These are phyloP conservation scores for Nicotiana tomentosiformis DNA, from an alignment of 257 asterid genomes.

Conservation along the genomic window DNA sequence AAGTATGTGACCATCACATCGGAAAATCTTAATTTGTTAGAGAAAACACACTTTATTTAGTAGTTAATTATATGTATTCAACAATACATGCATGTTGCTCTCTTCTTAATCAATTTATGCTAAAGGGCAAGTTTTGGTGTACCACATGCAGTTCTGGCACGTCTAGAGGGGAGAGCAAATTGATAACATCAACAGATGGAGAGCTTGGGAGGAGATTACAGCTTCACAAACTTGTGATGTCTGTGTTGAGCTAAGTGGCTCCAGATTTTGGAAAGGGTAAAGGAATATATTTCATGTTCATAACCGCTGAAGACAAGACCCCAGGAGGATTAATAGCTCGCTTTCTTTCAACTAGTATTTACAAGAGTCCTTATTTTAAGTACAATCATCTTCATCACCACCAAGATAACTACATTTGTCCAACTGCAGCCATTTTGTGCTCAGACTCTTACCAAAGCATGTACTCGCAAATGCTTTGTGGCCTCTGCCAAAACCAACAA, in stretches of 20 bases:
- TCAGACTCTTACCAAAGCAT: not conserved
- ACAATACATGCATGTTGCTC: too few relatives aligned
- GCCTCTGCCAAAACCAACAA: not conserved
- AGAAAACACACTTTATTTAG: too few relatives aligned
- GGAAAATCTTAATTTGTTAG: too few relatives aligned
- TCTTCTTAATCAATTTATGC: not conserved
- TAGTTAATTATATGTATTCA: too few relatives aligned
- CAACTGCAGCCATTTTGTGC: not conserved
- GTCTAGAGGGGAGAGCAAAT: not conserved
- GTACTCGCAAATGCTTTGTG: not conserved
- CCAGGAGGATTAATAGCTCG: not conserved
- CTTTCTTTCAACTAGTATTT: not conserved
- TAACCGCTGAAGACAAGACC: not conserved
- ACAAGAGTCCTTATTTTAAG: not conserved
- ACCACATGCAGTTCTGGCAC: not conserved
- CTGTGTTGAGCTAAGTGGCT: not conserved
- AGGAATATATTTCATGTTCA: not conserved
- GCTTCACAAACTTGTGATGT: not conserved
- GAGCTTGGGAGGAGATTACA: not conserved
- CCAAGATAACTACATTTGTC: not conserved
- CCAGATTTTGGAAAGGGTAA: not conserved
- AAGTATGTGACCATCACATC: too few relatives aligned
- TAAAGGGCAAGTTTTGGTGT: not conserved
- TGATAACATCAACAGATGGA: not conserved
- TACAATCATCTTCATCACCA: not conserved